These are phyloP conservation scores for Medicago lupulina DNA, from an alignment of 306 rosid species.

Conservation along the genomic window DNA sequence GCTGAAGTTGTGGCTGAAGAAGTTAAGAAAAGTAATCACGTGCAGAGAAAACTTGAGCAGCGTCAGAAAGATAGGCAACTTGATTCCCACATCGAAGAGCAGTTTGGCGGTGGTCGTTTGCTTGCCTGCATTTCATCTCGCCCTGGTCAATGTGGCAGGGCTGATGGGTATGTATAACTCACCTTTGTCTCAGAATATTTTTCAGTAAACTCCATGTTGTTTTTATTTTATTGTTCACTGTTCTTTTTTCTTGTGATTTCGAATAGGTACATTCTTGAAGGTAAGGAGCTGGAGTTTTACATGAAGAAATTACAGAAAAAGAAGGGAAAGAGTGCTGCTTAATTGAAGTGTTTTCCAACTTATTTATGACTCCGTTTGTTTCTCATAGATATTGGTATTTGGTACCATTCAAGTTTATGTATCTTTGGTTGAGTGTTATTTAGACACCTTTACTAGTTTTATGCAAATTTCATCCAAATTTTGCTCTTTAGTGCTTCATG, in stretches of 20 bases:
- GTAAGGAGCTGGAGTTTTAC: slow-evolving; percentile 58
- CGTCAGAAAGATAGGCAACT: slow-evolving; percentile 1
- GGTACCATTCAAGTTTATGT: neutral
- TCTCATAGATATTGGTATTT: slow-evolving; percentile 12
- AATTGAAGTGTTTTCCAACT: neutral
- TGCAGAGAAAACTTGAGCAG: slow-evolving; percentile 49
- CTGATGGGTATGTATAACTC: slow-evolving; percentile 52
- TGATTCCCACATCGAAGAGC: slow-evolving; percentile 58
- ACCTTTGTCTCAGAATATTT: neutral
- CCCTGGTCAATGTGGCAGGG: slow-evolving; percentile 61
- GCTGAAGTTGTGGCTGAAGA: slow-evolving; percentile 50
- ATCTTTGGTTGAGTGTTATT: neutral
- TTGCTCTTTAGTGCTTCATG: neutral
- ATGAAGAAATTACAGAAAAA: slow-evolving; percentile 55
- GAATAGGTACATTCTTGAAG: slow-evolving; percentile 55
- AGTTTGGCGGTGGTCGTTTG: slow-evolving; percentile 55
- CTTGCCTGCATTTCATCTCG: slow-evolving; percentile 61
- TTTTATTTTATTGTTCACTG: neutral
- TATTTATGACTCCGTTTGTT: neutral
- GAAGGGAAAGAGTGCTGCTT: slow-evolving; percentile 57
- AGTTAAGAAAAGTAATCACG: slow-evolving; percentile 54
- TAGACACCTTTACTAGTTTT: neutral
- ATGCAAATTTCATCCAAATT: slow-evolving; percentile 22
- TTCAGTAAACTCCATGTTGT: neutral
- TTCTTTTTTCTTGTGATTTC: neutral